Conservation (phyloP, 176 grass and related monocot species). For the Miscanthus lutarioriparius region DNA sequence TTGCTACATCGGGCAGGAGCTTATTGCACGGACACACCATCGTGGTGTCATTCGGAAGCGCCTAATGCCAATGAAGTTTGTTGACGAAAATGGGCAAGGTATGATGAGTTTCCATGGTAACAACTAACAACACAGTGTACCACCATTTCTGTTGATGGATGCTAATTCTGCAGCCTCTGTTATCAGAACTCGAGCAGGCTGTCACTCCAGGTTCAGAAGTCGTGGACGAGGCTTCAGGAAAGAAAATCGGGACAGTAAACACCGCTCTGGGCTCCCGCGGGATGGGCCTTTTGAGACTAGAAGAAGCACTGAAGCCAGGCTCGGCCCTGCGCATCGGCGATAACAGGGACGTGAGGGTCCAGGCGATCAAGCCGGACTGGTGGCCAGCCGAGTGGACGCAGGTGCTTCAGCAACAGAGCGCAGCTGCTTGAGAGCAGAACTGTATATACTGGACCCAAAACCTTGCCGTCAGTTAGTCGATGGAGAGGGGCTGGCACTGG, state of each 20-base stretch:
- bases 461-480: not conserved
- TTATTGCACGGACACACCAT: constrained; percentile 90
- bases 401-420: constrained; percentile 45
- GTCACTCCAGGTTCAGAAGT: constrained; percentile 67
- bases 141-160: not conserved
- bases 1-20: constrained; percentile 95
- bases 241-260: constrained; percentile 70
- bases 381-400: constrained; percentile 88
- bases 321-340: constrained; percentile 41
- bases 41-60: constrained; percentile 90
- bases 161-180: not conserved
- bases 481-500: not conserved
- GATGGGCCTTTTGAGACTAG: constrained; percentile 65
- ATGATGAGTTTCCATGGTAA: not conserved
- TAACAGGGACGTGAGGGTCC: constrained; percentile 46
- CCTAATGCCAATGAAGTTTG: constrained; percentile 68
- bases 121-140: not conserved
- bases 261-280: constrained; percentile 60
- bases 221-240: constrained; percentile 47
- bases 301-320: constrained; percentile 53
- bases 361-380: constrained; percentile 74
- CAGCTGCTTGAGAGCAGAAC: constrained; percentile 20
- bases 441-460: not conserved
- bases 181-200: constrained; percentile 60
- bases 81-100: constrained; percentile 65